phyloP scores from a whole-genome alignment of 73 alveolate genomes.

The Durusdinium trenchii region DNA sequence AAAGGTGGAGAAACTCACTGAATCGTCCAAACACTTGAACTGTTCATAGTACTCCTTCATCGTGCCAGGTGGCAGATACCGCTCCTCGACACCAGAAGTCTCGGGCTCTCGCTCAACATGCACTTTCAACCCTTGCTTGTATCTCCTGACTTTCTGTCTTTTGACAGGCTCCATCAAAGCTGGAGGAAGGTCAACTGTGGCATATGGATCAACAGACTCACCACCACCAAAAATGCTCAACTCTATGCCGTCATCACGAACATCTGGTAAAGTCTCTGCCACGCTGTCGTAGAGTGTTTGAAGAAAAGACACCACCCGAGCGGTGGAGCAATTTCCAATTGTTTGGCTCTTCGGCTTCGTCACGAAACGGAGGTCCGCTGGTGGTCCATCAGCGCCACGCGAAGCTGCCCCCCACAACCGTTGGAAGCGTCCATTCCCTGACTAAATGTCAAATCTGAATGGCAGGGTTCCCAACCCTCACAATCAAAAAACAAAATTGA shows the following conservation, averaged over 20 bases:
- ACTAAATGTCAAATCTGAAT: neutral
- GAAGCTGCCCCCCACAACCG: neutral
- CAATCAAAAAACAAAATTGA: neutral
- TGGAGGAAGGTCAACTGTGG: neutral
- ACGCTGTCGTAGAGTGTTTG: neutral
- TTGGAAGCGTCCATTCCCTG: neutral
- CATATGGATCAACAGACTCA: neutral
- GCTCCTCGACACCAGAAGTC: neutral
- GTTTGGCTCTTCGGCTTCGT: too few species aligned
- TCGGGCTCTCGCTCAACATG: neutral
- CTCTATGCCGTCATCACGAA: neutral
- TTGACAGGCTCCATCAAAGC: neutral
- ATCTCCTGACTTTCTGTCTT: neutral
- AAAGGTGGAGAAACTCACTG: neutral
- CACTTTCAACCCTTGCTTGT: neutral
- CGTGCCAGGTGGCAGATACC: conserved; percentile 20
- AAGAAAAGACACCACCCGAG: neutral
- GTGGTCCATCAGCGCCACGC: conserved; percentile 5
- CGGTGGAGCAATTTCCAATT: neutral
- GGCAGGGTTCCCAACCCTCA: neutral
- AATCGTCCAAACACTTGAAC: neutral
- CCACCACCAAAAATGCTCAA: neutral
- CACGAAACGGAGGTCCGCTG: conserved; percentile 46
- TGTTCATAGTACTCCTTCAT: conserved; percentile 27
- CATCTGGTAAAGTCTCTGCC: conserved; percentile 54